Percentiles rank a stretch among this genome's conserved stretches.
These are phyloP conservation scores for Talaromyces rugulosus DNA, from an alignment of 2,329 filamentous ascomycete species.

Conservation along the genomic window DNA sequence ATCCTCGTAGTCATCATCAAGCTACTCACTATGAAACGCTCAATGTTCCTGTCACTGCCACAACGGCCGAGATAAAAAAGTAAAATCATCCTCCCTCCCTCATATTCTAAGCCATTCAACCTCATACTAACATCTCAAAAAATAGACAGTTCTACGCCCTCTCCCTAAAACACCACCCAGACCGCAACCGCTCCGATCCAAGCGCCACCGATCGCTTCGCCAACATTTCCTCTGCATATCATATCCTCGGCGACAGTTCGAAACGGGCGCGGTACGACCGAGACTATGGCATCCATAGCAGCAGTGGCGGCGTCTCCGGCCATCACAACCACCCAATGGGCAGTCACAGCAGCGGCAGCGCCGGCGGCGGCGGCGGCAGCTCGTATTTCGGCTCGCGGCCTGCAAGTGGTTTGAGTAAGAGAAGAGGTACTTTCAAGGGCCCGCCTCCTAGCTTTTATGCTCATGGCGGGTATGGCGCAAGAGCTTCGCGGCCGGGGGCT, in stretches of 20 bases:
- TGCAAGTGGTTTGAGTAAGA: constrained; percentile 72
- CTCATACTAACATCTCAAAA: neutral
- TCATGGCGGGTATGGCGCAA: constrained; percentile 71
- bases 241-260: constrained; percentile 64
- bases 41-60: constrained; percentile 65
- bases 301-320: constrained; percentile 15
- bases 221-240: constrained; percentile 78
- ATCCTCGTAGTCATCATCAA: constrained; percentile 8
- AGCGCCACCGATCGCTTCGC: constrained; percentile 71
- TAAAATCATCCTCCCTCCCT: constrained; percentile 28
- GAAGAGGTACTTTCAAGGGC: constrained; percentile 72
- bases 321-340: constrained; percentile 36
- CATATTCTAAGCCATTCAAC: neutral
- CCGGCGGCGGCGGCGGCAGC: constrained; percentile 20
- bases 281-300: constrained; percentile 36
- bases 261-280: constrained; percentile 81
- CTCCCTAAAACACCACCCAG: constrained; percentile 88
- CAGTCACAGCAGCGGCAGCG: constrained; percentile 49
- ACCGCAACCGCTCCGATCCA: constrained; percentile 77
- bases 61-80: constrained; percentile 79
- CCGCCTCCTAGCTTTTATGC: constrained; percentile 88
- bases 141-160: constrained; percentile 75
- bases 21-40: constrained; percentile 72
- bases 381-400: constrained; percentile 60
- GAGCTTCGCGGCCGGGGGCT: constrained; percentile 3